Conservation (phyloP, 768 basidiomycete genomes). For the Psilocybe sp. region DNA sequence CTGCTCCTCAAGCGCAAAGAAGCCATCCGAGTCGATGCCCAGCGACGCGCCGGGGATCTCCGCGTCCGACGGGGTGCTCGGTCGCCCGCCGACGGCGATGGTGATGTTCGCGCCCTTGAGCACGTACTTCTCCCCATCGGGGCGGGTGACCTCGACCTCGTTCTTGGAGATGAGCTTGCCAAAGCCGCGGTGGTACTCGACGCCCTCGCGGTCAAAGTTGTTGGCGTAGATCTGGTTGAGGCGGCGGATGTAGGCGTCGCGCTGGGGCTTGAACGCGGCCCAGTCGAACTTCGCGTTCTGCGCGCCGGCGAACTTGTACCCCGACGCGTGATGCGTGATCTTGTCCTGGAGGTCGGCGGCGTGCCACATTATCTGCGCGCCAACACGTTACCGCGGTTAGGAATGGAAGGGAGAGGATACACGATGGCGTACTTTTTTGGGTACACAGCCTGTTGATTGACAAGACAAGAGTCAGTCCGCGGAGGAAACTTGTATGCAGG, state of each 20-base stretch:
- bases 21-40: slow-evolving; percentile 93
- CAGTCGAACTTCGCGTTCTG: slow-evolving; percentile 75
- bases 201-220: slow-evolving; percentile 84
- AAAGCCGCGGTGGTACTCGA: slow-evolving; percentile 82
- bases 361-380: slow-evolving; percentile 91
- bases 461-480: not conserved
- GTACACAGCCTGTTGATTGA: slow-evolving; percentile 87
- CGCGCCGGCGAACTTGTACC: slow-evolving; percentile 68
- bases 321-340: slow-evolving; percentile 68
- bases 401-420: slow-evolving; percentile 1
- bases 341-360: slow-evolving; percentile 89
- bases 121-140: slow-evolving; percentile 67
- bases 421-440: slow-evolving; percentile 73
- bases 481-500: no score
- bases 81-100: slow-evolving; percentile 85
- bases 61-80: slow-evolving; percentile 74
- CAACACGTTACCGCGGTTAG: not conserved
- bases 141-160: slow-evolving; percentile 68
- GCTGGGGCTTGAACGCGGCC: slow-evolving; percentile 87
- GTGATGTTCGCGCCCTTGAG: slow-evolving; percentile 77
- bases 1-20: slow-evolving; percentile 88
- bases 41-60: slow-evolving; percentile 86
- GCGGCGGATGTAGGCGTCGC: slow-evolving; percentile 90
- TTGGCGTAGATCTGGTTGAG: slow-evolving; percentile 90
- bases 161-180: slow-evolving; percentile 70